Conservation (phyloP, 1,284 basidiomycete species). For the Ustilago sp. region DNA sequence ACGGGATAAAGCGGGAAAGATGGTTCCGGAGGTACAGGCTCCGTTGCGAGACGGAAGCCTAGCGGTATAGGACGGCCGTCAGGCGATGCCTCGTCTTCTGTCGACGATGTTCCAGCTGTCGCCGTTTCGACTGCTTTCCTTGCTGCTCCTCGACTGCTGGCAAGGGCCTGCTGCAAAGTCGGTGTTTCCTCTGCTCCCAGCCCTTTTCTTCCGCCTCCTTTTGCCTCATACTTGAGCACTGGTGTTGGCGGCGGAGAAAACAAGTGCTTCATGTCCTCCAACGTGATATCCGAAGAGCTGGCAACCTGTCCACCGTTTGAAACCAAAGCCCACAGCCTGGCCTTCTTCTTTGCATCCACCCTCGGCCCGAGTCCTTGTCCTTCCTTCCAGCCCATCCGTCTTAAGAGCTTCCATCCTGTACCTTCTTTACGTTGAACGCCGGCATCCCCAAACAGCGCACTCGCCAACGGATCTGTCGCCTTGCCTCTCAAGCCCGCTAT, state of each 20-base stretch:
- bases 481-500: constrained; percentile 15
- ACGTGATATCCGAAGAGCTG: constrained; percentile 9
- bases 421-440: background rate
- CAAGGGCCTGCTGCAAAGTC: constrained; percentile 15
- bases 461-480: background rate
- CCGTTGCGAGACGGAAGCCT: constrained; percentile 80
- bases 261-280: constrained; percentile 79
- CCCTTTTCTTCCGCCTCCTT: constrained; percentile 79
- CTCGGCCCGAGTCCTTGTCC: constrained; percentile 94
- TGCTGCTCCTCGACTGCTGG: background rate
- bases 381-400: constrained; percentile 93
- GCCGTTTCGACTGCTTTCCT: background rate
- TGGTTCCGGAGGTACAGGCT: constrained; percentile 79
- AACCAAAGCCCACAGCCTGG: constrained; percentile 68
- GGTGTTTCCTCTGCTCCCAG: constrained; percentile 73
- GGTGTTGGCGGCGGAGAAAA: constrained; percentile 86
- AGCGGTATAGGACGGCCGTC: constrained; percentile 80
- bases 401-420: constrained; percentile 75
- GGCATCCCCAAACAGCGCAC: background rate
- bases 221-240: constrained; percentile 76
- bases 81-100: constrained; percentile 71
- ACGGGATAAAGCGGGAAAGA: constrained; percentile 81
- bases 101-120: background rate
- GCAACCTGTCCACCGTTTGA: constrained; percentile 6
- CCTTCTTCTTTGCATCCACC: constrained; percentile 81